phyloP scores from a whole-genome alignment of 2,329 filamentous ascomycete genomes.

The Stemphylium vesicarium region DNA sequence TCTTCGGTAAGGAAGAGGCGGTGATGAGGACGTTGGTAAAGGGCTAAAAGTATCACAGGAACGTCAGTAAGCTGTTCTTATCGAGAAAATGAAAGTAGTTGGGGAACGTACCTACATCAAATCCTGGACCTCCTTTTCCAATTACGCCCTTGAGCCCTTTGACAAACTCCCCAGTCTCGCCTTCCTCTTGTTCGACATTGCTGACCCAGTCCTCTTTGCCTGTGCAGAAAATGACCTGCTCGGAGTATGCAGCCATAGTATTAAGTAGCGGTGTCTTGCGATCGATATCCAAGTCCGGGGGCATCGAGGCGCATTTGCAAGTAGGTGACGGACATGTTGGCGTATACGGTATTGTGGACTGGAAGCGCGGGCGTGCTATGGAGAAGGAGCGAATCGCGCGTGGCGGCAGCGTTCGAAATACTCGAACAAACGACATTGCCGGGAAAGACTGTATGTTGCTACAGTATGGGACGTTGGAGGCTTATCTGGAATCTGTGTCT shows the following conservation, averaged over 20 bases:
- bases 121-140: slow-evolving; percentile 51
- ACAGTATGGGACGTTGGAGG: not conserved
- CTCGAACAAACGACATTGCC: slow-evolving; percentile 8
- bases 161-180: slow-evolving; percentile 60
- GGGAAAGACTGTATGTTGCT: not conserved
- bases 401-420: not conserved
- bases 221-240: slow-evolving; percentile 85
- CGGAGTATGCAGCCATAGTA: slow-evolving; percentile 76
- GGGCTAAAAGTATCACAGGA: slow-evolving; percentile 61
- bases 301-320: slow-evolving; percentile 74
- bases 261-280: slow-evolving; percentile 72
- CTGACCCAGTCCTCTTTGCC: slow-evolving; percentile 82
- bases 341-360: slow-evolving; percentile 32
- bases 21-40: slow-evolving; percentile 81
- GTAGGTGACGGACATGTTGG: slow-evolving; percentile 73
- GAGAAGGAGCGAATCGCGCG: slow-evolving; percentile 10
- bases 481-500: slow-evolving; percentile 2
- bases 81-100: not conserved
- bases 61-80: not conserved
- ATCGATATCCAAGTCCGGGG: slow-evolving; percentile 75
- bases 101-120: slow-evolving; percentile 52
- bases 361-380: slow-evolving; percentile 5
- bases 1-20: slow-evolving; percentile 69
- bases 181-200: slow-evolving; percentile 80
- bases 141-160: slow-evolving; percentile 70